These are phyloP conservation scores for Staphylotrichum tortipilum DNA, from an alignment of 495 filamentous ascomycete species.

Conservation along the genomic window DNA sequence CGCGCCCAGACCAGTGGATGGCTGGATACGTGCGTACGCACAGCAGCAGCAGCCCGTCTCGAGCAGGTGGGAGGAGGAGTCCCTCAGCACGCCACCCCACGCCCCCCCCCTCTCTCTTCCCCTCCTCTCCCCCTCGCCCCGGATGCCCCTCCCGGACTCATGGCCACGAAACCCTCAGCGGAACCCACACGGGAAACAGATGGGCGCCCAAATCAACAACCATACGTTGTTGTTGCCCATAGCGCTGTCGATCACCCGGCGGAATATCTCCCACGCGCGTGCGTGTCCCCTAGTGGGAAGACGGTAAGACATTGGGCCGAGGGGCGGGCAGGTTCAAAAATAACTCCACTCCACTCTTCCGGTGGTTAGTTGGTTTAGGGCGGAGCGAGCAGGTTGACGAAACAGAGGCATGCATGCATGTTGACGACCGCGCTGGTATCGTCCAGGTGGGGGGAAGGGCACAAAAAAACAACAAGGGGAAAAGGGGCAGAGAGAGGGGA, in stretches of 20 bases:
- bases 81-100: no score
- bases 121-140: neutral
- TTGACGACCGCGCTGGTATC: no score
- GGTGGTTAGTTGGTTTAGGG: no score
- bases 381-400: neutral
- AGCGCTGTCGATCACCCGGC: constrained; percentile 3
- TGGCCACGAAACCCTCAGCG: neutral
- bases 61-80: neutral
- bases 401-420: no score
- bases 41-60: neutral
- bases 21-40: neutral
- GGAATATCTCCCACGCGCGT: neutral
- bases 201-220: no score
- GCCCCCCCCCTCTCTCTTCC: no score
- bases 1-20: no score
- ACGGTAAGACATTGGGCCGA: neutral
- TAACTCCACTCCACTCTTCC: no score
- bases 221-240: neutral
- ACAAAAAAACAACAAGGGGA: neutral
- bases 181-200: neutral
- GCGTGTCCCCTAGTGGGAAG: no score
- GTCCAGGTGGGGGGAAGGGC: no score
- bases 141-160: neutral
- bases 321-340: neutral
- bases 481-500: neutral